Evolutionary conservation across 306 rosid genomes (phyloP), one percentile per base, ranked within the genome.

Genomic region (Inga laurina): DNA sequence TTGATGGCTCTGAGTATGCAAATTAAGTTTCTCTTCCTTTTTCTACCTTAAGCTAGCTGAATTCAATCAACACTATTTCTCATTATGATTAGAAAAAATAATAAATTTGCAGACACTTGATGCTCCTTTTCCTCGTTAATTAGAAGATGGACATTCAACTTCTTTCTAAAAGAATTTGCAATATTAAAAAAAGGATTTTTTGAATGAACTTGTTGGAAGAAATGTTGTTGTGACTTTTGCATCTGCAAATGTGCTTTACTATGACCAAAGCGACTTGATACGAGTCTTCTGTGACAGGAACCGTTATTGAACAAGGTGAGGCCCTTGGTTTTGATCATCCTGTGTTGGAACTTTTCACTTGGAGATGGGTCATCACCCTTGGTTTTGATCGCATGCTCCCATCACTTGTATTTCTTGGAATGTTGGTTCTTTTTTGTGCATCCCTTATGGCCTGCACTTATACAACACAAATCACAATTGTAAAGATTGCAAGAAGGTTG

Each of bases 1-100:
- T 82, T 96, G 48, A 93, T 96, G 98, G 98, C 94, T 49, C 79
- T 92, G 44, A 97, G 98, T 96, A 81, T 64, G 86, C 76, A 34
- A 0, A 67, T 67, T 74, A 3, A 35, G 75, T 3, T 72, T 69
- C 34, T 75, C n/a, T 56, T 74, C 74, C 80, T 43, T 77, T 74
- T 27, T 68, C 73, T 57, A 24, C 49, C 41, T 78, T 15, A 30
- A 27, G 56, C 24, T 19, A 10, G 77, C 67, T 67, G 15, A 69
- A 72, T 65, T 80, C 57, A 62, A 14, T 48, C 59, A 10, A 30
- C 43, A 39, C 7, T 37, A 0, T 27, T 37, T 37, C 7, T 37
- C 41, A 37, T 37, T 0, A 37, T 37, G 41, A 37, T 0, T 37
- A 4, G 7, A 37, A 39, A 6, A 39, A 39, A 6, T 39, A 39